Conservation (phyloP, 2,329 filamentous ascomycete species). For the Penicillium janthinellum region DNA sequence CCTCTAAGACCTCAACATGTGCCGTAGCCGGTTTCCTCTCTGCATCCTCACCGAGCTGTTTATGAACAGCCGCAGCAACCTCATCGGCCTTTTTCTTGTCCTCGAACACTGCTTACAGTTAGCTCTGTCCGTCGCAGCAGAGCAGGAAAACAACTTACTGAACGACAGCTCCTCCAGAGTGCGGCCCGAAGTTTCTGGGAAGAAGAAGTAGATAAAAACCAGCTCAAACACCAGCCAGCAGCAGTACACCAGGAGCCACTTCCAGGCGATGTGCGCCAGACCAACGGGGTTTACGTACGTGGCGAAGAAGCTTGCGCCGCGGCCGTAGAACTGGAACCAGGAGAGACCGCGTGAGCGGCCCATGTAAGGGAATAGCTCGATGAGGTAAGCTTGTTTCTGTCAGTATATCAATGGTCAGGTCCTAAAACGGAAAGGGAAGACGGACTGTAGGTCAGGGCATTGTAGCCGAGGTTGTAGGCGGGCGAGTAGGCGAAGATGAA, state of each 20-base stretch:
- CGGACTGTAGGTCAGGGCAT: conserved; percentile 57
- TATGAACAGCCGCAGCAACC: conserved; percentile 41
- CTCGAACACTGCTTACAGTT: conserved; percentile 38
- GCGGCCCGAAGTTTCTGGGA: conserved; percentile 46
- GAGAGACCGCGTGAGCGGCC: conserved; percentile 61
- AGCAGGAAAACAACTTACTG: conserved; percentile 33
- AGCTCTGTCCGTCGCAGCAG: conserved; percentile 7
- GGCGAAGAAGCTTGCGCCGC: conserved; percentile 53
- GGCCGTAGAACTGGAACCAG: conserved; percentile 58
- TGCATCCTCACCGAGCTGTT: conserved; percentile 33
- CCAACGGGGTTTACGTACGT: conserved; percentile 52
- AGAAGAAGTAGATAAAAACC: conserved; percentile 48
- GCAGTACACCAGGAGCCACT: conserved; percentile 49
- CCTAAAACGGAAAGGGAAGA: background rate
- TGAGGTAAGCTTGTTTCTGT: conserved; percentile 46
- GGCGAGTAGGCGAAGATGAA: conserved; percentile 64
- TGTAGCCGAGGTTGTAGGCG: conserved; percentile 67
- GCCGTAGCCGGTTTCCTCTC: conserved; percentile 7
- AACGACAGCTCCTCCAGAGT: conserved; percentile 53
- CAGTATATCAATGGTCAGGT: background rate
- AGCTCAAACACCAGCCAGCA: conserved; percentile 47
- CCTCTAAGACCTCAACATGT: conserved; percentile 13
- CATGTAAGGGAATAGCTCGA: conserved; percentile 63
- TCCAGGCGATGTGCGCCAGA: conserved; percentile 48
- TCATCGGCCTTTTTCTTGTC: conserved; percentile 39